Conservation (phyloP, 331 rosid species). For the Rosa hybrid region DNA sequence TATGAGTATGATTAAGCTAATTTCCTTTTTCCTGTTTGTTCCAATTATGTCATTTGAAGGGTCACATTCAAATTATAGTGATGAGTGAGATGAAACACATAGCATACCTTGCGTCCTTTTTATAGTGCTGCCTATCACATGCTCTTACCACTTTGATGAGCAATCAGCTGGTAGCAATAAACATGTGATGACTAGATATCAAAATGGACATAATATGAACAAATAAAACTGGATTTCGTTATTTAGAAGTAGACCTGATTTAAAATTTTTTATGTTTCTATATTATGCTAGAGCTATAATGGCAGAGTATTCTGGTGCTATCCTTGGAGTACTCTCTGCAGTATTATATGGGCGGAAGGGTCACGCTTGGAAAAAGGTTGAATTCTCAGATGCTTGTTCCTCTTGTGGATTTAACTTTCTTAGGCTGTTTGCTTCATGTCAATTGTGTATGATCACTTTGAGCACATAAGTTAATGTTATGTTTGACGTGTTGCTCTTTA, state of each 20-base stretch:
- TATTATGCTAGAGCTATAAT: slow-evolving; percentile 71
- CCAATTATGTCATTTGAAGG: background rate
- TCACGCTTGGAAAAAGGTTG: slow-evolving; percentile 89
- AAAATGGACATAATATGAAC: slow-evolving; percentile 7
- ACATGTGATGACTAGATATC: background rate
- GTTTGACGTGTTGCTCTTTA: slow-evolving; percentile 10
- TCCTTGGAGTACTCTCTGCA: slow-evolving; percentile 92
- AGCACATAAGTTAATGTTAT: background rate
- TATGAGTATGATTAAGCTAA: background rate
- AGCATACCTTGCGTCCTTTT: background rate
- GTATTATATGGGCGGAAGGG: slow-evolving; percentile 82
- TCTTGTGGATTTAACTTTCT: background rate
- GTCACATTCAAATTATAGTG: slow-evolving; percentile 9
- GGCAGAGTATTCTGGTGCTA: slow-evolving; percentile 97
- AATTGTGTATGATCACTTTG: background rate
- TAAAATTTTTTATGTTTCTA: slow-evolving; percentile 13
- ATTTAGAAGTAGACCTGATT: background rate
- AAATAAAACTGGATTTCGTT: slow-evolving; percentile 4
- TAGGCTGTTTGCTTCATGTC: slow-evolving; percentile 4
- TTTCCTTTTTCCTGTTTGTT: too few relatives aligned
- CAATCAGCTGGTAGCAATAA: background rate
- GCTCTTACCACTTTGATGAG: background rate
- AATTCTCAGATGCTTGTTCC: slow-evolving; percentile 18
- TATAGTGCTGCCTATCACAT: background rate
- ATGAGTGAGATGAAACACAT: background rate